Base-by-base conservation (phyloP, 169 alveolate genomes). In the Cryptosporidium parvum region DNA sequence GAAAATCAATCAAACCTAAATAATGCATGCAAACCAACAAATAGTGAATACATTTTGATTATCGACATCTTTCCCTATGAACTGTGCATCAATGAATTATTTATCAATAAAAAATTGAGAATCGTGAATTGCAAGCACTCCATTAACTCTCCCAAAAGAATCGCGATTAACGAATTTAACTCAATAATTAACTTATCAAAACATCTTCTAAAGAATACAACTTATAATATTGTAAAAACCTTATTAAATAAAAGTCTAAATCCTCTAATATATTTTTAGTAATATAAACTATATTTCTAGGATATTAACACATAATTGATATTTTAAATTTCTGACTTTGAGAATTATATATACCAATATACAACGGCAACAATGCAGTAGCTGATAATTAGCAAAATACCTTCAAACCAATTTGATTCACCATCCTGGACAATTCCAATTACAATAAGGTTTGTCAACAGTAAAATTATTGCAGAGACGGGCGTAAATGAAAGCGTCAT, bases 391-490 rank as follows among this genome's bases (percentile, higher is more conserved):
- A 95, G 91, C 91, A 95, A 85, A 45, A 92, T 94, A 1, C 97
- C 97, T 73, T 95, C 97, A 44, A 95, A 91, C 97, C 97, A 95
- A 72, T 94, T 95, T 69, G 96, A 92, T 75, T 93, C 95, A 0
- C 97, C 97, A 86, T 95, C 97, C 67, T 92, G 95, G 16, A 95
- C 96, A 68, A 94, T 91, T 12, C 95, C 96, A 93, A 85, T 70
- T 12, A 91, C 92, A 26, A 86, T 95, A 16, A 95, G 91, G 29
- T 93, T 95, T 4, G 96, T 85, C 12, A 95, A 80, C 8, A 93
- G 91, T 45, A 95, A 85, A 42, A 93, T 95, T 58, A 92, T 91
- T 18, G 94, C 95, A 33, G 93, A 86, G 37, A 95, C 92, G 8
- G 96, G 94, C 37, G 93, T 91, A 69, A 95, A 94, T 51, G 94